Base-by-base conservation (phyloP, 2,329 filamentous ascomycete genomes). In the Xylaria hypoxylon region DNA sequence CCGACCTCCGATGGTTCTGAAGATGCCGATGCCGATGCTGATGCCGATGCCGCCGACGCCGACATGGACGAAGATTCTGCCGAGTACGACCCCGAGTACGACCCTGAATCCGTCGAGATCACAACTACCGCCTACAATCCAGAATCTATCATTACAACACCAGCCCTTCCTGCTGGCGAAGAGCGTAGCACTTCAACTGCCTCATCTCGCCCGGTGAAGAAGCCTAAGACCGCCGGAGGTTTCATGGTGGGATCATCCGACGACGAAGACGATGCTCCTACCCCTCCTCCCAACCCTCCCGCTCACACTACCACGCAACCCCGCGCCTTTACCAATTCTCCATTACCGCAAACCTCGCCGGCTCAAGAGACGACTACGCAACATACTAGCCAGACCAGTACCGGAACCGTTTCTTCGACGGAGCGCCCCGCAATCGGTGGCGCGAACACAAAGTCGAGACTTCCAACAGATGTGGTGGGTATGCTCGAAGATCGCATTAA, bases 401-500 rank as follows among this genome's bases (percentile, higher is more conserved):
- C 68, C 50, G 70, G 61, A 6, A 31, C 64, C 31, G 6, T 44
- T 31, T n/a, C 68, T 26, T n/a, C 48, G 24, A n/a, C 51, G 24
- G 48, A 59, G 15, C 50, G 70, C 48, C 48, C 57, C n/a, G 55
- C 48, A 26, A 57, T 67, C 31, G 59, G 40, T 38, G 19, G 66
- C 35, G 51, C 64, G 55, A 70, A 71, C 35, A 53, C 71, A 13
- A 74, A 73, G 40, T 68, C 75, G 66, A 74, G 76, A 75, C 68
- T 77, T 58, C 88, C 91, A 62, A 87, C 90, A 80, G 92, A 97
- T 80, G 87, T 87, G 70, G 85, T 95, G 73, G 89, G 91, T 64
- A 87, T 94, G 65, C 85, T 98, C 75, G 95, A 99, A 82, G 92
- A 96, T 78, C 90, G 95, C 76, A 91, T 98, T 78, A 90, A 91